Percentiles rank a stretch among this genome's conserved stretches.
These are phyloP conservation scores for Physcomitrellopsis africana DNA, from an alignment of 225 moss, liverwort and hornwort genomes.

Conservation along the genomic window DNA sequence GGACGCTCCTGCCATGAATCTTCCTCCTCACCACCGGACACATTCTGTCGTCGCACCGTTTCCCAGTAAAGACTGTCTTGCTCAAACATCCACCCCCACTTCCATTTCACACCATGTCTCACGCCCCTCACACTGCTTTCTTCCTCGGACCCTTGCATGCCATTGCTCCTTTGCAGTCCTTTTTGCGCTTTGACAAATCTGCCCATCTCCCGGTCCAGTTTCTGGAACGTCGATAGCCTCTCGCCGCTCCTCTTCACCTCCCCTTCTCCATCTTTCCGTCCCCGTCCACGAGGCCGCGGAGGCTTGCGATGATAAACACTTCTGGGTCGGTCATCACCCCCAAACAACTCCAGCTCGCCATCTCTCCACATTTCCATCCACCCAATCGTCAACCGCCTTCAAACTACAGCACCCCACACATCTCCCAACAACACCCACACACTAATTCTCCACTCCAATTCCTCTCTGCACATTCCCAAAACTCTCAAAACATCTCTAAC, in stretches of 20 bases:
- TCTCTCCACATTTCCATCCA: constrained; percentile 17
- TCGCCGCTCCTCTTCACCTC: constrained; percentile 15
- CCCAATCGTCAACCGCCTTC: too few relatives aligned
- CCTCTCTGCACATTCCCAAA: too few relatives aligned
- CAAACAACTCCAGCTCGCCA: constrained; percentile 35
- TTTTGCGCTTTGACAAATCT: constrained; percentile 41
- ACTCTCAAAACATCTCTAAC: too few relatives aligned
- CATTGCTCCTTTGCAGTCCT: constrained; percentile 8
- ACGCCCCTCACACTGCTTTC: constrained; percentile 57
- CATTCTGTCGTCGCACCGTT: constrained; percentile 51
- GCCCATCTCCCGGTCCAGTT: constrained; percentile 63
- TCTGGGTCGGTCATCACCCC: constrained; percentile 21
- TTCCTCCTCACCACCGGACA: constrained; percentile 26
- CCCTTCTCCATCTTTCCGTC: constrained; percentile 31
- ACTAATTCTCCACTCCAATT: too few relatives aligned
- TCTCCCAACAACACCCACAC: too few relatives aligned
- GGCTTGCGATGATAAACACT: constrained; percentile 49
- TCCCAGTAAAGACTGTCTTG: constrained; percentile 70
- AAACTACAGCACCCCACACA: too few relatives aligned
- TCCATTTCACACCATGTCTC: constrained; percentile 64
- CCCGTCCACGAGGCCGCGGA: constrained; percentile 44
- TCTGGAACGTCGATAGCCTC: constrained; percentile 51
- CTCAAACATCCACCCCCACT: constrained; percentile 61
- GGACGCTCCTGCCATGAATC: constrained; percentile 5
- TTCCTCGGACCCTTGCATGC: constrained; percentile 42